A percentile compares a stretch with the other conserved stretches of the same genome.
Conservation (phyloP, 2,329 filamentous ascomycete species). For the Aspergillus quadrilineatus region DNA sequence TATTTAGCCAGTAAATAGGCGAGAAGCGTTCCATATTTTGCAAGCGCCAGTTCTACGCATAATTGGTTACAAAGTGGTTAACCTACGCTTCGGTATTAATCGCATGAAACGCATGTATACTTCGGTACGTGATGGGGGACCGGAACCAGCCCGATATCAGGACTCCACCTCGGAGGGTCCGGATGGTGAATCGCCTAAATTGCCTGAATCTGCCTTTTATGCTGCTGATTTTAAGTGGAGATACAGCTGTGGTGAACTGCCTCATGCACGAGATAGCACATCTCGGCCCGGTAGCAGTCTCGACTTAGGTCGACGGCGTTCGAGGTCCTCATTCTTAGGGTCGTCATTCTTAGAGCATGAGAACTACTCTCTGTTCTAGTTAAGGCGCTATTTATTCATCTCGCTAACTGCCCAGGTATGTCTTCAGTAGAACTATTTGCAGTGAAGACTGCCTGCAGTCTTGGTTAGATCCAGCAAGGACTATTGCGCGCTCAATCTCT, state of each 20-base stretch:
- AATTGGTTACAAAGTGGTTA: too few relatives aligned
- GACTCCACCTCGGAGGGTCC: not conserved
- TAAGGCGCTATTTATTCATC: too few relatives aligned
- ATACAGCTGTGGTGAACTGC: not conserved
- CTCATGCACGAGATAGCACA: not conserved
- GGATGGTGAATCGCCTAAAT: not conserved
- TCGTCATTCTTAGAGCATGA: not conserved
- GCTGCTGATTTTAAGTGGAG: not conserved
- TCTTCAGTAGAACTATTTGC: too few relatives aligned
- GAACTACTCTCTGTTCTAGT: too few relatives aligned
- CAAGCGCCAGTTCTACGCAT: too few relatives aligned
- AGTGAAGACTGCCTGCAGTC: too few relatives aligned
- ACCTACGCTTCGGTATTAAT: not conserved
- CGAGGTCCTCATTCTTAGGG: not conserved
- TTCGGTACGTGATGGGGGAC: not conserved
- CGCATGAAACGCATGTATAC: not conserved
- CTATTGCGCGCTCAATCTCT: too few relatives aligned
- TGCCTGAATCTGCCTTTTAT: conserved; percentile 5
- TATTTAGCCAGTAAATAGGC: not conserved
- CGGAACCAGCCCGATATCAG: not conserved
- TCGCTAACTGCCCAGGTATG: too few relatives aligned
- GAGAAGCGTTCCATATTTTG: not conserved
- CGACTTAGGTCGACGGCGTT: too few relatives aligned
- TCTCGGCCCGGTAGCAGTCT: not conserved
- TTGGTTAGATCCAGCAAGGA: too few relatives aligned